phyloP scores from a whole-genome alignment of 163 green algal genomes.

The Chlamydomonas reinhardtii region DNA sequence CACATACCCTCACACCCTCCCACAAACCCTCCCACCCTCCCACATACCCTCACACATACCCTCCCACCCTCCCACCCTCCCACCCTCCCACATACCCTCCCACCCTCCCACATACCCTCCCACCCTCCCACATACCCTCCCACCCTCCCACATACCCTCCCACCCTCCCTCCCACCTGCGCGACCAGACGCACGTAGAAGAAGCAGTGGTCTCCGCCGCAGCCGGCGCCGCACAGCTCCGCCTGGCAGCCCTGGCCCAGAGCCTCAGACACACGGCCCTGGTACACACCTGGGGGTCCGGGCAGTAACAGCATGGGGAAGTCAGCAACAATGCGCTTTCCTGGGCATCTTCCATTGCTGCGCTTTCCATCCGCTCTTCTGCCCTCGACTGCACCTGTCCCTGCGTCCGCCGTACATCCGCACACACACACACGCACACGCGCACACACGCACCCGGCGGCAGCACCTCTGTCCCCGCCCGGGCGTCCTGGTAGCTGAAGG shows the following conservation, averaged over 20 bases:
- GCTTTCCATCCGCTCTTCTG: too few relatives aligned
- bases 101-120: too few relatives aligned
- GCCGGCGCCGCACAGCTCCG: not conserved
- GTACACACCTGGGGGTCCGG: conserved; percentile 35
- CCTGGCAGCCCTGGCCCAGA: conserved; percentile 28
- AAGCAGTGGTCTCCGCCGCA: conserved; percentile 23
- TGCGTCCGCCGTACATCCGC: too few relatives aligned
- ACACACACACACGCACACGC: not conserved
- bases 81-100: not conserved
- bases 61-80: too few relatives aligned
- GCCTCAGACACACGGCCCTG: conserved; percentile 26
- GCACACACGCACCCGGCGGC: conserved; percentile 18
- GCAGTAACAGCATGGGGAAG: not conserved
- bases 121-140: not conserved
- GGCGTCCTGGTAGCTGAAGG: conserved; percentile 29
- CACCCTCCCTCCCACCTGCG: conserved; percentile 7
- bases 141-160: not conserved
- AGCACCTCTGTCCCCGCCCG: conserved; percentile 34
- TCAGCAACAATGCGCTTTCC: too few relatives aligned
- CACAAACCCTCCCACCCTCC: not conserved
- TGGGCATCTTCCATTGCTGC: too few relatives aligned
- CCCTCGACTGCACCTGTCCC: too few relatives aligned
- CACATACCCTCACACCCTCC: too few relatives aligned
- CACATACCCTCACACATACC: not conserved
- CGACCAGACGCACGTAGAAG: conserved; percentile 42